phyloP scores from a whole-genome alignment of 495 filamentous ascomycete genomes.

The Penicillium desertorum region DNA sequence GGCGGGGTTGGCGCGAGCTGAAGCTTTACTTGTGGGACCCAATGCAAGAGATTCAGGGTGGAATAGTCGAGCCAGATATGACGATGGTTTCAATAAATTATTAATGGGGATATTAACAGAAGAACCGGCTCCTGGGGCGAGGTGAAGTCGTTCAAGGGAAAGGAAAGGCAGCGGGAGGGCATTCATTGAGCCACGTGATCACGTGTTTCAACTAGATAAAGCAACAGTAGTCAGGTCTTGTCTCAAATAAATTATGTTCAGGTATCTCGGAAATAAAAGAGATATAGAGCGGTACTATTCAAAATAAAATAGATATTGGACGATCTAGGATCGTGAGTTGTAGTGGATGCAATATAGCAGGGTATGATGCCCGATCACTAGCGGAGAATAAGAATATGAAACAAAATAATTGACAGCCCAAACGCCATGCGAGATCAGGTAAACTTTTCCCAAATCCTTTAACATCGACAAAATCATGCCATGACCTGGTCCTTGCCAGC shows the following conservation, averaged over 20 bases:
- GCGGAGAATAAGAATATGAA: conserved; percentile 15
- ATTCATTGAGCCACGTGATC: conserved; percentile 21
- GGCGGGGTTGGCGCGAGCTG: conserved; percentile 23
- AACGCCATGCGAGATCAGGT: conserved; percentile 46
- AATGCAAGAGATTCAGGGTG: background rate
- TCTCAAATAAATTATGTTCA: background rate
- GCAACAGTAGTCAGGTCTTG: background rate
- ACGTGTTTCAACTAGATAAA: conserved; percentile 5
- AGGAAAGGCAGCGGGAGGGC: conserved; percentile 6
- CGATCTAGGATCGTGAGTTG: conserved; percentile 19
- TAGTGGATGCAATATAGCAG: conserved; percentile 36
- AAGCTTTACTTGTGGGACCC: conserved; percentile 20
- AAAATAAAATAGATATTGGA: conserved; percentile 12
- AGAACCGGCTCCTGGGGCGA: conserved; percentile 27
- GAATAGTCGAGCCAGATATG: background rate
- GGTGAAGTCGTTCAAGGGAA: conserved; percentile 5
- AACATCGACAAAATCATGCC: conserved; percentile 32
- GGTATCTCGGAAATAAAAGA: background rate
- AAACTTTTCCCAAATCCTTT: conserved; percentile 31
- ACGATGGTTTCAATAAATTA: background rate
- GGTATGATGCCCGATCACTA: conserved; percentile 43
- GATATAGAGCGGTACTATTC: conserved; percentile 1
- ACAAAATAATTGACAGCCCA: conserved; percentile 22
- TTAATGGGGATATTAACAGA: conserved; percentile 14
- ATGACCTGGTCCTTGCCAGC: conserved; percentile 48